Conservation (phyloP, 495 filamentous ascomycete genomes). For the Pseudoneurospora amorphoporcata region DNA sequence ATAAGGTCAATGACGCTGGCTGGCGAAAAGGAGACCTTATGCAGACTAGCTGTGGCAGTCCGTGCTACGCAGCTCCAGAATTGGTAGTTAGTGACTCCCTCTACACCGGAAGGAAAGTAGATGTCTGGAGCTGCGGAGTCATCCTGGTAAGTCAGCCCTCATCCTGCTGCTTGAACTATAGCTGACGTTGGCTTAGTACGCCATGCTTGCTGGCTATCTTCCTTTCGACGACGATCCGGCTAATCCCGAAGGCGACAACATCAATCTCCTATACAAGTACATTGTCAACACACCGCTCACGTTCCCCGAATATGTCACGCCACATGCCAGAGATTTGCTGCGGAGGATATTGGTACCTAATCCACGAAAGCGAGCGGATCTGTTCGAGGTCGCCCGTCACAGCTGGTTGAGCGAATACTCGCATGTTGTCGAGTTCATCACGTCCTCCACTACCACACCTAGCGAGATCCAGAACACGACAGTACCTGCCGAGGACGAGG, state of each 20-base stretch:
- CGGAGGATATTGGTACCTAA: conserved; percentile 93
- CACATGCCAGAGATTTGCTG: conserved; percentile 87
- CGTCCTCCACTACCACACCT: conserved; percentile 82
- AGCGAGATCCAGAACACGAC: conserved; percentile 79
- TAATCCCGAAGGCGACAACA: conserved; percentile 98
- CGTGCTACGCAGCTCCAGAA: conserved; percentile 94
- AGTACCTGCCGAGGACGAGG: conserved; percentile 50
- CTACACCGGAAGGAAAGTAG: conserved; percentile 95
- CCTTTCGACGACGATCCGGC: conserved; percentile 98
- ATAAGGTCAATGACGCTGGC: conserved; percentile 48
- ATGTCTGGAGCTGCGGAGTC: conserved; percentile 98
- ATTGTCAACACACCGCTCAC: conserved; percentile 96
- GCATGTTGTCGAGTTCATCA: conserved; percentile 91
- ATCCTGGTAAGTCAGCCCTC: conserved; percentile 68
- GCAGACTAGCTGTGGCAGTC: conserved; percentile 75
- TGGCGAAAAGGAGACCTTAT: conserved; percentile 62
- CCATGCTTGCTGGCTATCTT: conserved; percentile 97
- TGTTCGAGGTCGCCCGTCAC: conserved; percentile 96
- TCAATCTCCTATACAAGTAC: conserved; percentile 98
- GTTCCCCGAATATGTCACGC: conserved; percentile 98
- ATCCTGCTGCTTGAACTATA: background rate
- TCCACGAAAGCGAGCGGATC: conserved; percentile 84
- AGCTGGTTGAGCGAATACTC: conserved; percentile 97
- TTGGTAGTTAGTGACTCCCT: conserved; percentile 94
- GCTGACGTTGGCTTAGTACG: conserved; percentile 56